Evolutionary conservation across 305 asterid genomes (phyloP).

Genomic region (Fraxinus floribunda): DNA sequence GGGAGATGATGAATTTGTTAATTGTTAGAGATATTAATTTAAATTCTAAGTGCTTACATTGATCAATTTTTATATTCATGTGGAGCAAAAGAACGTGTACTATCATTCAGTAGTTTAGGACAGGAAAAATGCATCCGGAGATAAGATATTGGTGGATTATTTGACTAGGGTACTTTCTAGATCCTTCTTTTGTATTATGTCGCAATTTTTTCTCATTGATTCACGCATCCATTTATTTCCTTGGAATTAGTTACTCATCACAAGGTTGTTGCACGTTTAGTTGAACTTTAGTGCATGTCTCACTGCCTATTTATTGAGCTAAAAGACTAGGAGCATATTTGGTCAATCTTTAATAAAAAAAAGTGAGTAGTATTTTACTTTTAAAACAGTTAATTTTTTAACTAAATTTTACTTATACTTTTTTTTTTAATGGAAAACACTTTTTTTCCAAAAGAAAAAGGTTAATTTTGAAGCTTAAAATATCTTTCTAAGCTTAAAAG

Average conservation of each 20-base stretch:
- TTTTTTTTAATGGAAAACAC: background rate
- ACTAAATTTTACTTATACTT: background rate
- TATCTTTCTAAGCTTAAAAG: background rate
- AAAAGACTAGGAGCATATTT: background rate
- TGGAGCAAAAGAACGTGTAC: background rate
- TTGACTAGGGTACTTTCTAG: constrained; percentile 56
- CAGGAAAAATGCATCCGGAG: constrained; percentile 45
- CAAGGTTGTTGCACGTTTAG: background rate
- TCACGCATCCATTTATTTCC: background rate
- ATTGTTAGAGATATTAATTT: background rate
- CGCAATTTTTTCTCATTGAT: constrained; percentile 13
- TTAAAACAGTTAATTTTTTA: background rate
- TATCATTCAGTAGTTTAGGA: constrained; percentile 32
- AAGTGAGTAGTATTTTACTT: background rate
- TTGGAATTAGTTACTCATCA: background rate
- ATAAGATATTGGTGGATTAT: constrained; percentile 50
- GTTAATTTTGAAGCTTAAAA: background rate
- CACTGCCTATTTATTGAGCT: background rate
- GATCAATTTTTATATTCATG: background rate
- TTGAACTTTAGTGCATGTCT: background rate
- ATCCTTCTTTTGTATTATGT: constrained; percentile 9
- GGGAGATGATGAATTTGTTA: background rate
- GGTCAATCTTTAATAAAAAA: background rate
- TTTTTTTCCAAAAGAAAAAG: background rate
- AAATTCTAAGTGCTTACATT: background rate